A percentile compares a stretch with the other conserved stretches of the same genome.
Conservation (phyloP, 306 rosid species). For the Dalbergia cultrata region DNA sequence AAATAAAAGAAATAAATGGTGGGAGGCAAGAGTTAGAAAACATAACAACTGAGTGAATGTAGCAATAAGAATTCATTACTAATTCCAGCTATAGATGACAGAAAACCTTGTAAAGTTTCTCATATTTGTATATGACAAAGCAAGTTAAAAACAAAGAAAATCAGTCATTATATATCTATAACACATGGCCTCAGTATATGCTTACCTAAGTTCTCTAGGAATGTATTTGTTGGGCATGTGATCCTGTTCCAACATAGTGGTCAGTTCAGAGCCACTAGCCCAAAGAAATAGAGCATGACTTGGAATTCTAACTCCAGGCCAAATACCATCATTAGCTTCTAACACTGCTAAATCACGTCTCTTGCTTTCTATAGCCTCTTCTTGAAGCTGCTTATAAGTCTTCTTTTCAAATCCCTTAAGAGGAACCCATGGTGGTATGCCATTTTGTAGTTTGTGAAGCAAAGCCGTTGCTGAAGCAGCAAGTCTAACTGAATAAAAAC, state of each 20-base stretch:
- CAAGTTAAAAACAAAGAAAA: slow-evolving; percentile 4
- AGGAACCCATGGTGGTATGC: slow-evolving; percentile 98
- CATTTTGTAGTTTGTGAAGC: slow-evolving; percentile 88
- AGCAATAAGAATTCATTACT: slow-evolving; percentile 25
- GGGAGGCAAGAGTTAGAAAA: slow-evolving; percentile 14
- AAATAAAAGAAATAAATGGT: neutral
- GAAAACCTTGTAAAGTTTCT: neutral
- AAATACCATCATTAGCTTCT: slow-evolving; percentile 87
- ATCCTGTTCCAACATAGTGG: slow-evolving; percentile 79
- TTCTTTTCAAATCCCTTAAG: slow-evolving; percentile 84
- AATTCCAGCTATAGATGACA: slow-evolving; percentile 21
- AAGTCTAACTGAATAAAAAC: slow-evolving; percentile 67
- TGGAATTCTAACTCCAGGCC: slow-evolving; percentile 97
- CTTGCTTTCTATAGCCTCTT: slow-evolving; percentile 93
- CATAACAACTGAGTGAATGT: slow-evolving; percentile 18
- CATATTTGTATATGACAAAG: neutral
- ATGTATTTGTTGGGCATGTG: slow-evolving; percentile 98
- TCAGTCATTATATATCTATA: neutral
- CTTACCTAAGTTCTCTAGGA: slow-evolving; percentile 86
- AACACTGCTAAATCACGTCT: slow-evolving; percentile 90
- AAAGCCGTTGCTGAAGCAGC: slow-evolving; percentile 88
- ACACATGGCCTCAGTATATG: neutral
- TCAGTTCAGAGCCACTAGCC: slow-evolving; percentile 96
- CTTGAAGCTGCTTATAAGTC: slow-evolving; percentile 87
- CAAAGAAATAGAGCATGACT: slow-evolving; percentile 93